Percentiles rank a stretch among this genome's conserved stretches.
Evolutionary conservation across 140 eudicot genomes (phyloP).

Genomic region (Anethum foeniculum): DNA sequence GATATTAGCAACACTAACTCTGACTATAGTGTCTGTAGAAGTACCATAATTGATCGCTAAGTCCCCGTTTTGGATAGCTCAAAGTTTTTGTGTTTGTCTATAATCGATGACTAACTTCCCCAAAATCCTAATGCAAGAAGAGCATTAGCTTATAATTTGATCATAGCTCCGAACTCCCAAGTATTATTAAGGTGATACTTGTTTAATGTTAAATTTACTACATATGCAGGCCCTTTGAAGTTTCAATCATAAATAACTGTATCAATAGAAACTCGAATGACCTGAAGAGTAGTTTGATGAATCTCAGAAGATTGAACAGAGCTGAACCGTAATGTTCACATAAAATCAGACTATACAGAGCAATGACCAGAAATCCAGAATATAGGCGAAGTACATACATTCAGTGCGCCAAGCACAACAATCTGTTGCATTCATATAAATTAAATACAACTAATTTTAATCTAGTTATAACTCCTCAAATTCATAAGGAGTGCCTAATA

Average conservation of each 20-base stretch:
- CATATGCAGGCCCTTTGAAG: background rate
- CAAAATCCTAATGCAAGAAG: background rate
- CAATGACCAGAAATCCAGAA: too few species aligned
- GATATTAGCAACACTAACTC: too few species aligned
- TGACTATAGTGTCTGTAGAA: background rate
- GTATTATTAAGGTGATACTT: background rate
- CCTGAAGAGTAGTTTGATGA: too few species aligned
- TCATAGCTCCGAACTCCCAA: background rate
- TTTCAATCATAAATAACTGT: background rate
- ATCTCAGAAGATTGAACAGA: background rate
- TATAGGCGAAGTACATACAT: background rate
- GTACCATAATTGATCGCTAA: background rate
- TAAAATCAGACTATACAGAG: background rate
- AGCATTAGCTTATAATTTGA: background rate
- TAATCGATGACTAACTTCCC: background rate
- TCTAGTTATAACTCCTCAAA: background rate
- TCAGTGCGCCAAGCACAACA: background rate
- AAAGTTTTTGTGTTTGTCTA: background rate
- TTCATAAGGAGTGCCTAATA: background rate
- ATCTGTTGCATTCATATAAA: background rate
- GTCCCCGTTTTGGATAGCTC: background rate
- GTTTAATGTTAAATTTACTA: background rate
- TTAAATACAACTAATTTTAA: background rate
- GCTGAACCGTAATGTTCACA: background rate
- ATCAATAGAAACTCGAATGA: background rate